Evolutionary conservation across 2,329 filamentous ascomycete species (phyloP).

Genomic region (Cryphonectria japonica): DNA sequence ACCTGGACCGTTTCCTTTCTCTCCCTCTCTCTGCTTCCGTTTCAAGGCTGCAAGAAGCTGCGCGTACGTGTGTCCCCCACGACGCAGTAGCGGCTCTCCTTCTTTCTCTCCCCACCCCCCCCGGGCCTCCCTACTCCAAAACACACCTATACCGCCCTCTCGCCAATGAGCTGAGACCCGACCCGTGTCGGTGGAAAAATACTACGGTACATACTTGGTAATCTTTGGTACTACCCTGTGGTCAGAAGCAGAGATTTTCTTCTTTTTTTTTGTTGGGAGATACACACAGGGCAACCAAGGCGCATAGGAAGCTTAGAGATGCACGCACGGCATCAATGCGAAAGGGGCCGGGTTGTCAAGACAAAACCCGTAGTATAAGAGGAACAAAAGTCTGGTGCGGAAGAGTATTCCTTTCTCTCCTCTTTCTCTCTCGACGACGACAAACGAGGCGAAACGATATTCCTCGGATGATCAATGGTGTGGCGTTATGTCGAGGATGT

Average conservation of each 20-base stretch:
- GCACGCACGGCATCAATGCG: not conserved
- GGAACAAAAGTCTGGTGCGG: not conserved
- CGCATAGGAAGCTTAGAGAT: not conserved
- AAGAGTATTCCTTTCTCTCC: not conserved
- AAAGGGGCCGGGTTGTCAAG: no score
- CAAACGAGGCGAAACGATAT: not conserved
- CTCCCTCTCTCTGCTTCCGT: not conserved
- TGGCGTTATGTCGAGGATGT: not conserved
- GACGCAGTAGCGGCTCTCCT: not conserved
- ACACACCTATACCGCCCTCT: not conserved
- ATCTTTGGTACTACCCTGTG: not conserved
- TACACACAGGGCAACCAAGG: not conserved
- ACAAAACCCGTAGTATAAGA: no score
- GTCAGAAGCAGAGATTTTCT: not conserved
- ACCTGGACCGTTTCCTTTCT: not conserved
- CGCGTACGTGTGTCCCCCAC: not conserved
- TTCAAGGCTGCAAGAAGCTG: not conserved
- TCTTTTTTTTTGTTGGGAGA: not conserved
- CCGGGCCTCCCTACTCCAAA: no score
- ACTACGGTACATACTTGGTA: not conserved
- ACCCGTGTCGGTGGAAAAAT: not conserved
- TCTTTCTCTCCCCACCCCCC: no score
- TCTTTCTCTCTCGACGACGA: not conserved
- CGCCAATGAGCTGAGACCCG: slow-evolving; percentile 3
- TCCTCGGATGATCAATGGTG: not conserved